Evolutionary conservation across 2,329 filamentous ascomycete genomes (phyloP), one percentile per base, ranked within the genome.

Genomic region (Arachnomyces sp.): DNA sequence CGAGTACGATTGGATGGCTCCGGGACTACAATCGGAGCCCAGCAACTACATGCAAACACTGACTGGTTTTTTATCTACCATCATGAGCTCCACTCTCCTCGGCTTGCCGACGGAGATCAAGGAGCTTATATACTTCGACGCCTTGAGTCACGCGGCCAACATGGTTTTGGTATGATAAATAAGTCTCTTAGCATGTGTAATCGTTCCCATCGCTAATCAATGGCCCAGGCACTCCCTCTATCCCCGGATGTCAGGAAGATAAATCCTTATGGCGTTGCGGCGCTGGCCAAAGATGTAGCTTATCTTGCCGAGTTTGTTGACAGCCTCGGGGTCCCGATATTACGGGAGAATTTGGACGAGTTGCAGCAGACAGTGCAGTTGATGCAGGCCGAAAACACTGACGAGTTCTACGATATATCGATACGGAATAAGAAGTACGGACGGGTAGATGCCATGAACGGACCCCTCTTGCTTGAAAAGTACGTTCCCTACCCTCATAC

Each of bases 101-200:
- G 90, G 89, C 1, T 70, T 98, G n/a, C 92, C 93, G 0, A 81
- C 87, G 20, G 86, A 94, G 55, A 95, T 98, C 63, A 96, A 96
- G 59, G 88, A 94, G 59, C 79, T 95, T 41, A 94, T 98, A 53
- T 96, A 98, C 66, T 95, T 94, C 57, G 92, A 96, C 58, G 92
- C 92, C 0, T 74, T 98, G 28, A 88, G 81, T 40, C 92, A 98
- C 61, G 88, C 92, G 2, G 82, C 86, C 3, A 84, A 84, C 46
- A 86, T 84, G 61, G 92, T 95, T 41, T 64, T 94, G 46, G 82
- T 84, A 58, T 51, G 72, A 56, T 11, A 29, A 16, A 14, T 30
- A 18, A 53, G 60, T 18, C 43, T 31, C n/a, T n/a, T n/a, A n/a
- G n/a, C n/a, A n/a, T n/a, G 39, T 44, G 36, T 45, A 7, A 17